Evolutionary conservation across 1,284 basidiomycete genomes (phyloP).

Genomic region (Rhodotorula sp.): DNA sequence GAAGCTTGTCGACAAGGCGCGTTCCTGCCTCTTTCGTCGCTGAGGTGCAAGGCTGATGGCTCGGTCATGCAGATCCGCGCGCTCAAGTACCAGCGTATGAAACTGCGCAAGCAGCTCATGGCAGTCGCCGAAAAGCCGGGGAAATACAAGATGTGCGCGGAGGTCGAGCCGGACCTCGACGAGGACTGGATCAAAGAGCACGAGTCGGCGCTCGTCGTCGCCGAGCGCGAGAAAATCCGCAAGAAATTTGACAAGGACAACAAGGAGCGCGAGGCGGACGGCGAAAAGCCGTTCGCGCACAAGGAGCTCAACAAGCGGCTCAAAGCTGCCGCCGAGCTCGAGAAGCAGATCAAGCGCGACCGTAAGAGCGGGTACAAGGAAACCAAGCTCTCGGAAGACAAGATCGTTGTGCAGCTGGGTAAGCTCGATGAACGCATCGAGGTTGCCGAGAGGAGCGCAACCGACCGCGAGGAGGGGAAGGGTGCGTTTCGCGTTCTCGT

Average conservation of each 20-base stretch:
- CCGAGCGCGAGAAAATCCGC: slow-evolving; percentile 70
- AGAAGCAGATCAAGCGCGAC: slow-evolving; percentile 75
- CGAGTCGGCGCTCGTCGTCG: slow-evolving; percentile 65
- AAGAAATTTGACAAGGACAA: slow-evolving; percentile 74
- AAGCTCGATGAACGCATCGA: slow-evolving; percentile 81
- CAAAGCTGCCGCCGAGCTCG: slow-evolving; percentile 71
- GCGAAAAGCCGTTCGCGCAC: slow-evolving; percentile 59
- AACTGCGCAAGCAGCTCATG: slow-evolving; percentile 44
- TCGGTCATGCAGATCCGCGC: slow-evolving; percentile 55
- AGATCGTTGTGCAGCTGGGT: slow-evolving; percentile 59
- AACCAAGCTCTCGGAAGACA: slow-evolving; percentile 38
- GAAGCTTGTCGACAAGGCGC: slow-evolving; percentile 83
- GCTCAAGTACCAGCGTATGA: slow-evolving; percentile 87
- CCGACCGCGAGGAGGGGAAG: slow-evolving; percentile 87
- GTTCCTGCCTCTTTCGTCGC: slow-evolving; percentile 47
- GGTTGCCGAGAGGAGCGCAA: slow-evolving; percentile 78
- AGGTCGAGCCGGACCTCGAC: slow-evolving; percentile 72
- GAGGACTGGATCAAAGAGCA: slow-evolving; percentile 83
- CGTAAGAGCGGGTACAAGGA: slow-evolving; percentile 67
- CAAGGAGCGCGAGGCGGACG: slow-evolving; percentile 50
- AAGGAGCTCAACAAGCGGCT: slow-evolving; percentile 58
- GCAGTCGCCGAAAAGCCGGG: slow-evolving; percentile 62
- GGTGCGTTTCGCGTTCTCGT: slow-evolving; percentile 5
- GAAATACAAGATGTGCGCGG: slow-evolving; percentile 60
- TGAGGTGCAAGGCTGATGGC: no score